phyloP scores from a whole-genome alignment of 169 alveolate species.

The Eimeria tenella region DNA sequence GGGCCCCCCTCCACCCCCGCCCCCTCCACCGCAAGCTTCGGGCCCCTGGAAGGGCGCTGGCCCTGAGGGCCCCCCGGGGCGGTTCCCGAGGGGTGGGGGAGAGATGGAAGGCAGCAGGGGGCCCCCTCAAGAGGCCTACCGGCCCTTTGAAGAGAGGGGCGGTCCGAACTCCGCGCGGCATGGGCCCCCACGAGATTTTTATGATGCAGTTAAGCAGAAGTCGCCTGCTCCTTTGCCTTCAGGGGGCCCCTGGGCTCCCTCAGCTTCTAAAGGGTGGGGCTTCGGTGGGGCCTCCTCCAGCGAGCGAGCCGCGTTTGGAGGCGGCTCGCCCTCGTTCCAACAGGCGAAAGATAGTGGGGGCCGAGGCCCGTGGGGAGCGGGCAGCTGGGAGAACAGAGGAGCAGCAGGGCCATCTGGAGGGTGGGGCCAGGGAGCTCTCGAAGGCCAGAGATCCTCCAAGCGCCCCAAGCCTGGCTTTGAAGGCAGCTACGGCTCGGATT shows the following conservation, averaged over 20 bases:
- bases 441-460: not conserved
- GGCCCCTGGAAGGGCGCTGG: slow-evolving; percentile 15
- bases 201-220: slow-evolving; percentile 36
- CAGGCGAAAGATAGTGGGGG: slow-evolving; percentile 13
- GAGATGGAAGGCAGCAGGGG: not conserved
- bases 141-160: not conserved
- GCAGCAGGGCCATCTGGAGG: not conserved
- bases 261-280: not conserved
- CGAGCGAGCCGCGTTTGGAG: not conserved
- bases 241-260: not conserved
- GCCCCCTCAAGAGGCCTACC: not conserved
- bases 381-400: slow-evolving; percentile 30
- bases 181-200: slow-evolving; percentile 54
- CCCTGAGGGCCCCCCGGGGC: not conserved
- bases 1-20: slow-evolving; percentile 15
- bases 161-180: not conserved
- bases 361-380: not conserved
- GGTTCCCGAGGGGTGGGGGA: not conserved
- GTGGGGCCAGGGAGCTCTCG: slow-evolving; percentile 20
- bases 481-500: not conserved
- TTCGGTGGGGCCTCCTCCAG: not conserved
- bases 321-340: not conserved
- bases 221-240: not conserved
- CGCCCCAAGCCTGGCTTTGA: not conserved
- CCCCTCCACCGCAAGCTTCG: slow-evolving; percentile 16